These are phyloP conservation scores for Anthracocystis walkeri DNA, from an alignment of 1,284 basidiomycete genomes.

Conservation along the genomic window DNA sequence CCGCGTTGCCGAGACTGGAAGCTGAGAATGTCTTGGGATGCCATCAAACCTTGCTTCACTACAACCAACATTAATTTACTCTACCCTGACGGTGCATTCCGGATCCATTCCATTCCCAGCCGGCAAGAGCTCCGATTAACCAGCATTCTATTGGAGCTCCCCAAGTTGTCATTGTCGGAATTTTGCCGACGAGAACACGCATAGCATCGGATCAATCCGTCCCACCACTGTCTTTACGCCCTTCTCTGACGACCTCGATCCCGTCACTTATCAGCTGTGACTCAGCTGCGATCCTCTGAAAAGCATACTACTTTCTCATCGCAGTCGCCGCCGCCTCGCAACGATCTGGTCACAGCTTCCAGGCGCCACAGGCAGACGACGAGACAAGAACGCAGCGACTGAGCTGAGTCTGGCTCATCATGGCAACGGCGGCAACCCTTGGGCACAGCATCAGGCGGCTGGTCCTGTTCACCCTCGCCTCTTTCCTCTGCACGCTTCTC, in stretches of 20 bases:
- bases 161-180: background rate
- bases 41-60: background rate
- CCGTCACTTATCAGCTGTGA: background rate
- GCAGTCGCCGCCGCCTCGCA: background rate
- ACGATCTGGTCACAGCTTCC: background rate
- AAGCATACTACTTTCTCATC: background rate
- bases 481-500: constrained; percentile 4
- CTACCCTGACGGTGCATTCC: constrained; percentile 2
- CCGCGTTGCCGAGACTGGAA: background rate
- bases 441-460: constrained; percentile 9
- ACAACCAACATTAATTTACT: background rate
- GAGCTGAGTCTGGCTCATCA: background rate
- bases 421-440: constrained; percentile 1
- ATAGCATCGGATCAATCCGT: background rate
- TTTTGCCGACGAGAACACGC: background rate
- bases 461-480: background rate
- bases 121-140: background rate
- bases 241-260: background rate
- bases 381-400: background rate
- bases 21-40: background rate
- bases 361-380: background rate
- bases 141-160: background rate
- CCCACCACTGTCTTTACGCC: constrained; percentile 5
- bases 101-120: background rate
- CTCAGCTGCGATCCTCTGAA: background rate